phyloP scores from a whole-genome alignment of 108 stramenopile species.

The Nannochloropsis salina region DNA sequence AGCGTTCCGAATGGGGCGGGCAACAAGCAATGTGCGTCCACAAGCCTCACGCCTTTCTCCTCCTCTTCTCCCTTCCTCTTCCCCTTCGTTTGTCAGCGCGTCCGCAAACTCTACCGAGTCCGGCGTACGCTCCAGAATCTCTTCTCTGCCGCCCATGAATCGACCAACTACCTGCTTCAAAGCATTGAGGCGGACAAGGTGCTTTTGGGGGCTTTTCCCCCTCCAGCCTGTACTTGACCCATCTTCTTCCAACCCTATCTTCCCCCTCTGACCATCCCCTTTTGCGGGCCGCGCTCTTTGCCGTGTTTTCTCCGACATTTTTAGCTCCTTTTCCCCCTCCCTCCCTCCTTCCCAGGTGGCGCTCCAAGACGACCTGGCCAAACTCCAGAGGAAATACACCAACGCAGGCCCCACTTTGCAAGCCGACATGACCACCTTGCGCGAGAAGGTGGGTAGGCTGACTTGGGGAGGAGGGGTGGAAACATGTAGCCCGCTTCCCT shows the following conservation, averaged over 20 bases:
- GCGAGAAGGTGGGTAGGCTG: background rate
- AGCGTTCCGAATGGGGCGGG: no score
- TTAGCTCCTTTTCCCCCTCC: background rate
- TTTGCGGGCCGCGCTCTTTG: background rate
- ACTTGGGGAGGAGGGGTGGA: background rate
- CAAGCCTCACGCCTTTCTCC: no score
- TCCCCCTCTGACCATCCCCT: background rate
- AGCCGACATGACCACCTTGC: background rate
- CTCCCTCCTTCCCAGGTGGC: background rate
- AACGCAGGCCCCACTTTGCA: background rate
- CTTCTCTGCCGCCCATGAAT: background rate
- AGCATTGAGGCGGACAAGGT: conserved; percentile 17
- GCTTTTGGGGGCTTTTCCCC: background rate
- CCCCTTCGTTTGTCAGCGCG: background rate
- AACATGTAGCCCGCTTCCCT: no score
- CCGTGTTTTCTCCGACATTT: background rate
- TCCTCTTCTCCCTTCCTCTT: background rate
- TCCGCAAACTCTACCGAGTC: background rate
- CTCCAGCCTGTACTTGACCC: background rate
- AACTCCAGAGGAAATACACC: background rate
- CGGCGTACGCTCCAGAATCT: background rate
- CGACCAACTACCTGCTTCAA: background rate
- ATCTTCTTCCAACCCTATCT: background rate
- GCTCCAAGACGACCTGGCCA: background rate
- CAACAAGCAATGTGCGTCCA: background rate